Base-by-base conservation (phyloP, 176 grass and related monocot species). In the Alloteropsis semialata region DNA sequence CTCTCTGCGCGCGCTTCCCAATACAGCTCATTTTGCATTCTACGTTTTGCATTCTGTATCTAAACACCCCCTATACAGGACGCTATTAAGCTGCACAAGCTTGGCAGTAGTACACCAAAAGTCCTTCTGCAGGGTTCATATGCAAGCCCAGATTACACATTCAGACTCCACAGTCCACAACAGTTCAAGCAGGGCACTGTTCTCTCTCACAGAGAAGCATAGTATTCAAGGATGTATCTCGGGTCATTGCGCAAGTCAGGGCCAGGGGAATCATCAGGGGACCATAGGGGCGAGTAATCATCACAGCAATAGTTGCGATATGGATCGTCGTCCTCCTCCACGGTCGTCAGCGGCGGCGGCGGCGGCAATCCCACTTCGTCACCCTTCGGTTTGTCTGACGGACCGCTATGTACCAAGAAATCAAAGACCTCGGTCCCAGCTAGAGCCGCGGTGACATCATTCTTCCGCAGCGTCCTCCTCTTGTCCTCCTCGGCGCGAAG, bases 401-500 rank as follows among this genome's bases (percentile, higher is more conserved):
- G 42, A 5, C 42, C 3, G 13, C 15, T 36, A 1, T 72, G 55
- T 5, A 83, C 81, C 15, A 84, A 13, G 34, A 84, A 84, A 50
- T 84, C 71, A 38, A 53, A 75, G 7, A 65, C 3, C 0, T 84
- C 34, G 0, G 71, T 84, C 45, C 45, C 53, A 39, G 34, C 18
- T 19, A 84, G 17, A 0, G 82, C 82, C 0, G 11, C 34, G 4
- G 44, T 19, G 3, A 84, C 51, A 63, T 84, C 71, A 0, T 54
- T 84, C 71, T 65, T 84, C 22, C 32, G 82, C 46, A 84, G 3
- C 1, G 71, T 84, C 45, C 24, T 71, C 42, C 81, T 58, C 42
- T 62, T 83, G 81, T 74, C 34, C 39, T 74, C 69, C 55, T 76
- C 82, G 4, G 82, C 22, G 33, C 66, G 82, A 74, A 30, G 61